phyloP scores from a whole-genome alignment of 139 green algal genomes.

The Picochlorum sp. region DNA sequence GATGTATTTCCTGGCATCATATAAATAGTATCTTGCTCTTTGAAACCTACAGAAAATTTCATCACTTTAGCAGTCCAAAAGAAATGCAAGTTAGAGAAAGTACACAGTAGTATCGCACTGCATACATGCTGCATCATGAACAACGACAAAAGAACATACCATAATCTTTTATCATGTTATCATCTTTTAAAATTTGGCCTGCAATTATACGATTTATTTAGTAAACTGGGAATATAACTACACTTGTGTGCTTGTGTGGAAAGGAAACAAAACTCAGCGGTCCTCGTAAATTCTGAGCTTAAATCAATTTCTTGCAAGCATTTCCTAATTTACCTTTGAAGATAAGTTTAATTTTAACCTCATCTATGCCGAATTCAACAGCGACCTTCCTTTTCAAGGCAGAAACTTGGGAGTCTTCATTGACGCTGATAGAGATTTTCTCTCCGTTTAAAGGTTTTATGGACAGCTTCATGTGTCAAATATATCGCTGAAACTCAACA shows the following conservation, averaged over 20 bases:
- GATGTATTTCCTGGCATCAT: slow-evolving; percentile 28
- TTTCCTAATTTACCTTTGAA: background rate
- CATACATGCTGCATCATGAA: background rate
- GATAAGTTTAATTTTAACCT: background rate
- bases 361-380: background rate
- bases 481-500: no score
- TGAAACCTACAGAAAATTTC: slow-evolving; percentile 50
- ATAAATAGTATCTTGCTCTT: slow-evolving; percentile 55
- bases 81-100: background rate
- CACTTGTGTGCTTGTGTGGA: background rate
- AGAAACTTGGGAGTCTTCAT: no score
- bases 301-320: background rate
- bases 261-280: background rate
- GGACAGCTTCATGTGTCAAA: no score
- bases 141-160: slow-evolving; percentile 26
- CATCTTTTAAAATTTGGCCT: slow-evolving; percentile 82
- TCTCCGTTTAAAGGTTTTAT: no score
- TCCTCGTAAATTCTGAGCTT: background rate
- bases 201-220: no score
- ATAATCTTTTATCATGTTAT: slow-evolving; percentile 65
- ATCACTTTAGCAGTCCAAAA: background rate
- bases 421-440: no score
- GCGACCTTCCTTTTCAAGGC: background rate
- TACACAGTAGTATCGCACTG: no score
- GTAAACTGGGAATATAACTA: no score